Base-by-base conservation (phyloP, 495 filamentous ascomycete species). In the Neurospora africana region DNA sequence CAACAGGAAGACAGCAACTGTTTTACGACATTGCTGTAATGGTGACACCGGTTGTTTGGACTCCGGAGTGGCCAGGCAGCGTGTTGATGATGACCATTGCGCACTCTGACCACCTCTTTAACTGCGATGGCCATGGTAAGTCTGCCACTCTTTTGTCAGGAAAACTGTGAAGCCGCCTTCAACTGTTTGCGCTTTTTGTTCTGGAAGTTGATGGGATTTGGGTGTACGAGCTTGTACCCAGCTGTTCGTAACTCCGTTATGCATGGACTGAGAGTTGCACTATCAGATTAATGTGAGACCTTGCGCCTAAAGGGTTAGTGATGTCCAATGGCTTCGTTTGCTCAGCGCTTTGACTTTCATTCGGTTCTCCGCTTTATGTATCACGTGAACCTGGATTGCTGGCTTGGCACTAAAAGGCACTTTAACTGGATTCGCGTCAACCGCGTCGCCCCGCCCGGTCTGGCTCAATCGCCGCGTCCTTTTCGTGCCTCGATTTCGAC, bases 391-490 rank as follows among this genome's bases (percentile, higher is more conserved):
- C 27, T 15, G 15, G 27, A 61, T 0, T 33, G 2, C 15, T 9
- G 53, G 53, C 53, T 61, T 61, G 53, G 53, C 53, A 61, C 23
- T 21, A 70, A n/a, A n/a, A 68, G 58, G 68, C 76, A 78, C 73
- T 79, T 75, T 68, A 76, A 69, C 68, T 61, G 19, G 71, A 70
- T 74, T 76, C 78, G 76, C 78, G 78, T 78, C 72, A 68, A 70
- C 47, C 78, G 78, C 78, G 78, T 79, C 75, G 44, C 40, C 35
- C 35, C 68, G n/a, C 44, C 23, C 19, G 41, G 33, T 67, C 43
- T 73, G 30, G 47, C 69, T 69, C 68, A 44, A 69, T 37, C 72
- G 75, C 68, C 78, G 76, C 78, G 76, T 77, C 72, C 76, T 76
- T 74, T 77, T 74, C 79, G 79, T 75, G 77, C 76, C 72, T 71